Conservation (phyloP, 169 alveolate genomes). For the Plasmodium vivax region DNA sequence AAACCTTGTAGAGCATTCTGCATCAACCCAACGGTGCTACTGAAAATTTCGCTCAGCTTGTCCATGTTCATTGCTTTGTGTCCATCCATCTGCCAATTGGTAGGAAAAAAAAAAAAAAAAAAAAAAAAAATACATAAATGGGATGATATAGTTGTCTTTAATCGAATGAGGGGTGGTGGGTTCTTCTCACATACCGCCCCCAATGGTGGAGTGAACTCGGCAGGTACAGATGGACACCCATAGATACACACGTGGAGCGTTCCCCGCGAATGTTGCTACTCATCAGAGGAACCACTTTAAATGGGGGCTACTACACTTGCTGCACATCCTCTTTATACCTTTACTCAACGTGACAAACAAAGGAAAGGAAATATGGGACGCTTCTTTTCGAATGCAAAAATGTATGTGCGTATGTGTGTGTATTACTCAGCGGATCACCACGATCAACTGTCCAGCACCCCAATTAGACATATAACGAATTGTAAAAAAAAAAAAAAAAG, state of each 20-base stretch:
- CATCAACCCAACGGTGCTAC: conserved; percentile 49
- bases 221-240: not conserved
- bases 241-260: not conserved
- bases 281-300: not conserved
- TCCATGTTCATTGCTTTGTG: conserved; percentile 24
- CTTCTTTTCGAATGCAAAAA: not conserved
- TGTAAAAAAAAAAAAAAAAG: not conserved
- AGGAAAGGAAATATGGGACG: not conserved
- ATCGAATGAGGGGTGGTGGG: not conserved
- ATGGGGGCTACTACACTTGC: not conserved
- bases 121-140: not conserved
- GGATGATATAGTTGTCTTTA: not conserved
- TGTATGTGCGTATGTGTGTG: not conserved
- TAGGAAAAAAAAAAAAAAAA: not conserved
- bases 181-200: not conserved
- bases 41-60: conserved; percentile 28
- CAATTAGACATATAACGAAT: not conserved
- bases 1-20: conserved; percentile 29
- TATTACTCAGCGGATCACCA: not conserved
- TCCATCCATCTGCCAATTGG: conserved; percentile 36
- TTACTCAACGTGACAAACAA: not conserved
- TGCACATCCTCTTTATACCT: not conserved
- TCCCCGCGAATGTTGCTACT: not conserved
- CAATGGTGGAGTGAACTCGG: not conserved
- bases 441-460: not conserved